Base-by-base conservation (phyloP, 805 yeast species). In the Nakazawaea holstii region DNA sequence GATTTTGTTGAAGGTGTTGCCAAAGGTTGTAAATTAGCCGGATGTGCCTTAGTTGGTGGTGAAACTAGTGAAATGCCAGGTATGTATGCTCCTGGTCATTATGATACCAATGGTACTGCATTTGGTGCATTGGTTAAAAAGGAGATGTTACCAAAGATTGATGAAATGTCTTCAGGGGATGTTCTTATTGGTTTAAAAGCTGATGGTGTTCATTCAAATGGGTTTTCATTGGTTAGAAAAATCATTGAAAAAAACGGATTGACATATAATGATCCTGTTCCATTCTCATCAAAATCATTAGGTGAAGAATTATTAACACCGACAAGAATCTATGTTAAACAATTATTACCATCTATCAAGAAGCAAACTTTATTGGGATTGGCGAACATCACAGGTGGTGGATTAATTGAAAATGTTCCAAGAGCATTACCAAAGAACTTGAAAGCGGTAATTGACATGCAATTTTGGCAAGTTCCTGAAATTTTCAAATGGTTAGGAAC, bases 51-150 rank as follows among this genome's bases (percentile, higher is more conserved):
- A 49, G 97, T 94, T 46, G 99, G 99, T 48, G 99, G 99, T 55
- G 99, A 94, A 69, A 94, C 99, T 35, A 86, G 96, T 46, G 99
- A 94, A 74, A 94, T 94, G 99, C 99, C 99, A 27, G 99, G 99
- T 55, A 88, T 94, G 87, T 94, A 94, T 61, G 87, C 84, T 50
- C 89, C 82, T 48, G 95, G 95, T 31, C 98, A 94, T 68, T 94
- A 94, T 63, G 99, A 94, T 67, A 91, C 97, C 51, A 94, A 92
- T 61, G 99, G 99, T 67, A 95, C 99, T 33, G 95, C 97, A 46
- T 91, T 94, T 39, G 99, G 99, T 60, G 99, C 99, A 11, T 97
- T 94, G 5, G 70, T 78, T 55, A 88, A 85, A 59, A 67, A 70
- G 48, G 75, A 78, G 51, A 79, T 94, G 42, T 72, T 94, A 55